phyloP scores from a whole-genome alignment of 257 asterid species.

The Forsythia viridissima region DNA sequence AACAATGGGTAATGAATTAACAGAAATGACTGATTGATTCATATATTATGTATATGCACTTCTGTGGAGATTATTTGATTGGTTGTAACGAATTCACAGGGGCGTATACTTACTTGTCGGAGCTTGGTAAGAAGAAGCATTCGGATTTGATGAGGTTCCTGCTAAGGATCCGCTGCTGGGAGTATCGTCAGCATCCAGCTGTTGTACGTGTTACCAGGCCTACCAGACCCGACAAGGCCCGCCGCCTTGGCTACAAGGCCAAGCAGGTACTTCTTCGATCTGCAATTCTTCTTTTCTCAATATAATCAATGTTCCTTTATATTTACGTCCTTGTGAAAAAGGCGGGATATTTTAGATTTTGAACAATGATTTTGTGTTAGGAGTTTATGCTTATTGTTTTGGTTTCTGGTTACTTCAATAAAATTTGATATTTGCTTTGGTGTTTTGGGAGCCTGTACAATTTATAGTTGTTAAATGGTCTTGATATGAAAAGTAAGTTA shows the following conservation, averaged over 20 bases:
- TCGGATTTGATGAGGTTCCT: slow-evolving; percentile 70
- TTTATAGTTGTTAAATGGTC: too few relatives aligned
- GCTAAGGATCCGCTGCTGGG: slow-evolving; percentile 73
- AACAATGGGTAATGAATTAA: background rate
- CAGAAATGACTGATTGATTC: background rate
- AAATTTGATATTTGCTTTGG: background rate
- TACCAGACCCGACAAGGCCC: slow-evolving; percentile 72
- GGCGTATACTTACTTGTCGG: slow-evolving; percentile 66
- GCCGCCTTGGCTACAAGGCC: slow-evolving; percentile 74
- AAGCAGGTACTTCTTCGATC: slow-evolving; percentile 44
- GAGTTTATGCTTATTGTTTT: background rate
- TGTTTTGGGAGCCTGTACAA: background rate
- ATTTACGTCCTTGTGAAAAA: too few relatives aligned
- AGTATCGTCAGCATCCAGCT: slow-evolving; percentile 72
- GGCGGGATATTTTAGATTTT: background rate
- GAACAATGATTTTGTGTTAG: background rate
- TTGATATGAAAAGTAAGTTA: too few relatives aligned
- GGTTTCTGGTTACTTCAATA: background rate
- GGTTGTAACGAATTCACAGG: slow-evolving; percentile 32
- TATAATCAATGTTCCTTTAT: background rate
- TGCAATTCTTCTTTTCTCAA: too few relatives aligned
- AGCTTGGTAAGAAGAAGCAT: slow-evolving; percentile 71
- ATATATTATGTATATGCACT: background rate
- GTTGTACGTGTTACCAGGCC: slow-evolving; percentile 64
- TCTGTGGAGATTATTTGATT: background rate